These are phyloP conservation scores for Hypoxylon cercidicola DNA, from an alignment of 495 filamentous ascomycete genomes.

Conservation along the genomic window DNA sequence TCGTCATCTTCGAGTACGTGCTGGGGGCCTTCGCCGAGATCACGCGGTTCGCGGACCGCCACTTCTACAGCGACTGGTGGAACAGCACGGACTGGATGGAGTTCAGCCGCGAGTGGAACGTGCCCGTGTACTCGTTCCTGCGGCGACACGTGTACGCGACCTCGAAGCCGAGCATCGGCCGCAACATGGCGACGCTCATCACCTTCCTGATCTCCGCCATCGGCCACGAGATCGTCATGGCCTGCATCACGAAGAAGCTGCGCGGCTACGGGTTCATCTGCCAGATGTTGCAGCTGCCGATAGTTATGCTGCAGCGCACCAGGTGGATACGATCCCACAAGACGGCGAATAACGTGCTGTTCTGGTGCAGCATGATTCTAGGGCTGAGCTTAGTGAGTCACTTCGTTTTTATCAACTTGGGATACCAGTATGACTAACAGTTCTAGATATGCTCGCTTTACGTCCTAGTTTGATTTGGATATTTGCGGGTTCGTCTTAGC, in stretches of 20 bases:
- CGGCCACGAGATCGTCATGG: slow-evolving; percentile 96
- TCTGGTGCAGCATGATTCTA: slow-evolving; percentile 95
- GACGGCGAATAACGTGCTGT: slow-evolving; percentile 90
- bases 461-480: slow-evolving; percentile 54
- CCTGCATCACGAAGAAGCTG: slow-evolving; percentile 96
- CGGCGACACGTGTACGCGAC: slow-evolving; percentile 93
- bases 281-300: slow-evolving; percentile 96
- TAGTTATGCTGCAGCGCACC: slow-evolving; percentile 88
- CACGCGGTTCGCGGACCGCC: slow-evolving; percentile 91
- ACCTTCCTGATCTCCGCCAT: slow-evolving; percentile 91
- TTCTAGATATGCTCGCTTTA: slow-evolving; percentile 65
- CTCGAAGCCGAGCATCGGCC: slow-evolving; percentile 75
- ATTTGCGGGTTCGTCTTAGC: background rate
- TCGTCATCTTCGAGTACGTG: slow-evolving; percentile 97
- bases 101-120: slow-evolving; percentile 97
- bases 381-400: slow-evolving; percentile 84
- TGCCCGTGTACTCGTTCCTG: slow-evolving; percentile 98
- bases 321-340: slow-evolving; percentile 75
- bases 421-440: slow-evolving; percentile 24
- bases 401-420: background rate
- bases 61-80: slow-evolving; percentile 99
- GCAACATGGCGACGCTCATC: slow-evolving; percentile 83
- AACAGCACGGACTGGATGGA: slow-evolving; percentile 90
- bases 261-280: slow-evolving; percentile 92
- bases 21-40: slow-evolving; percentile 95